These are phyloP conservation scores for Aspergillus affinis DNA, from an alignment of 495 filamentous ascomycete species.

Conservation along the genomic window DNA sequence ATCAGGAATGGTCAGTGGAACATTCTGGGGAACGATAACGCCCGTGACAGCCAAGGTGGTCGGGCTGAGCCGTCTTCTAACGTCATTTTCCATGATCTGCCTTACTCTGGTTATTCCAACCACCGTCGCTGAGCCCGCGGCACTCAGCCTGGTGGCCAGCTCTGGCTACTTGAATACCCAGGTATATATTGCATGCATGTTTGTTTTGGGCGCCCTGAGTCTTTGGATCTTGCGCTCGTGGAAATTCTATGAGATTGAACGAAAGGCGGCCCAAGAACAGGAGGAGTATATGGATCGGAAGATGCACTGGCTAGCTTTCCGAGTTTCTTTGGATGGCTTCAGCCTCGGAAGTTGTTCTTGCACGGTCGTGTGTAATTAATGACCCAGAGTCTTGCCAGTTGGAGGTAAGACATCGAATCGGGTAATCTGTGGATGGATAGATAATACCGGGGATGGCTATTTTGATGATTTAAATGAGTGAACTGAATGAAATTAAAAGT, in stretches of 20 bases:
- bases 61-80: slow-evolving; percentile 58
- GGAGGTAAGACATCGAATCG: no score
- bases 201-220: slow-evolving; percentile 52
- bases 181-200: slow-evolving; percentile 61
- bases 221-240: slow-evolving; percentile 48
- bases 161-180: slow-evolving; percentile 58
- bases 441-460: no score
- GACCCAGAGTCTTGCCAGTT: no score
- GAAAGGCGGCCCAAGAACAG: slow-evolving; percentile 14
- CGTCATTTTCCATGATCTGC: slow-evolving; percentile 64
- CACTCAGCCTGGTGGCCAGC: slow-evolving; percentile 53
- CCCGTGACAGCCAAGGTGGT: slow-evolving; percentile 71
- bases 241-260: slow-evolving; percentile 22
- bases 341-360: slow-evolving; percentile 13
- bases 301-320: slow-evolving; percentile 5
- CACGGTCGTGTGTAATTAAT: slow-evolving; percentile 11
- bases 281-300: not conserved
- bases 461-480: not conserved
- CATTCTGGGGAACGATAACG: slow-evolving; percentile 66
- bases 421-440: no score
- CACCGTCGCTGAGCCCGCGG: slow-evolving; percentile 70
- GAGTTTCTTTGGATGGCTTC: slow-evolving; percentile 13
- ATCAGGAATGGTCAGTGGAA: slow-evolving; percentile 63
- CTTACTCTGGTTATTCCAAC: slow-evolving; percentile 62
- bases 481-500: no score